Evolutionary conservation across 768 basidiomycete genomes (phyloP).

Genomic region (Tricholoma terreum): DNA sequence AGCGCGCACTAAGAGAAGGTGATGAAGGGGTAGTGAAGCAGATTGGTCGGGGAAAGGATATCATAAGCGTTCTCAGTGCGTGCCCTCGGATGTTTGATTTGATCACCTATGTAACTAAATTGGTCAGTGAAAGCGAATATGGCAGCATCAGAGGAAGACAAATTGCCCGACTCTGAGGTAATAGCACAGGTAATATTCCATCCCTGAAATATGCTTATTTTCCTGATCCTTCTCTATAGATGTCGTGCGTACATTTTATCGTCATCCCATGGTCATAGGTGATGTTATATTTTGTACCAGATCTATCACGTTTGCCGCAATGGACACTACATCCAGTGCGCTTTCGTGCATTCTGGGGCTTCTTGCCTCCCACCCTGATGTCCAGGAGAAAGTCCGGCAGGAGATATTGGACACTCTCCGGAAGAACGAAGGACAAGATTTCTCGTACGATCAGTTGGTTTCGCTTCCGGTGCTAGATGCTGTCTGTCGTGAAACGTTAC

Average conservation of each 20-base stretch:
- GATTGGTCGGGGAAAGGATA: conserved; percentile 29
- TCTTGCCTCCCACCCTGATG: conserved; percentile 27
- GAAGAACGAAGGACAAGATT: conserved; percentile 6
- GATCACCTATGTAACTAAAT: background rate
- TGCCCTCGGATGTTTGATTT: background rate
- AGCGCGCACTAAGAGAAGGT: conserved; percentile 24
- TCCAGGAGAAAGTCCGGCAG: conserved; percentile 28
- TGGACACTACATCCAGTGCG: conserved; percentile 33
- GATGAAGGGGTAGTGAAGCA: conserved; percentile 27
- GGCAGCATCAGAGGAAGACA: conserved; percentile 24
- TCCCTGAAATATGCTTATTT: background rate
- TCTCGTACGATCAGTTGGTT: conserved; percentile 25
- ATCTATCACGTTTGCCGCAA: conserved; percentile 30
- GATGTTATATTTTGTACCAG: conserved; percentile 13
- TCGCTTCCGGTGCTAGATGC: conserved; percentile 33
- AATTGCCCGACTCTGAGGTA: conserved; percentile 27
- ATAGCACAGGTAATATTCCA: conserved; percentile 24
- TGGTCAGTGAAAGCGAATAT: conserved; percentile 30
- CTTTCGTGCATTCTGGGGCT: conserved; percentile 26
- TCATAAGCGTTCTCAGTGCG: conserved; percentile 27
- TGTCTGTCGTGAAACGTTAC: conserved; percentile 32
- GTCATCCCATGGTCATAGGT: background rate
- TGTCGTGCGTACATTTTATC: conserved; percentile 11
- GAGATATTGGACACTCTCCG: conserved; percentile 20
- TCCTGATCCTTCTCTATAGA: background rate